A percentile compares a stretch with the other conserved stretches of the same genome.
phyloP scores from a whole-genome alignment of 257 asterid species.

The Lycium ferocissimum region DNA sequence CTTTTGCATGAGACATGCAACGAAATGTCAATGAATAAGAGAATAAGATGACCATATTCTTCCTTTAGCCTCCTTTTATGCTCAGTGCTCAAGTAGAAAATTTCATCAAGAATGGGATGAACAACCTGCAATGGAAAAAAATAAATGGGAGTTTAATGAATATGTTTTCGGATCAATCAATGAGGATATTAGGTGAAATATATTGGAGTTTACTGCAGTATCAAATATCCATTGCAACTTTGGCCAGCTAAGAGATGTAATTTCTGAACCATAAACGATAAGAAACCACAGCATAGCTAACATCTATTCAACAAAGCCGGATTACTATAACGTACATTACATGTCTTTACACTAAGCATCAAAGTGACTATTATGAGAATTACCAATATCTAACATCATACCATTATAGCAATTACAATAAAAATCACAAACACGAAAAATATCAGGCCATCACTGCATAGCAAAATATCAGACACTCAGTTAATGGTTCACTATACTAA shows the following conservation, averaged over 20 bases:
- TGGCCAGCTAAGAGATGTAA: background rate
- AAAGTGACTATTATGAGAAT: background rate
- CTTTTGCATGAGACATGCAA: background rate
- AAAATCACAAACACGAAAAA: background rate
- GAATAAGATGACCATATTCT: constrained; percentile 48
- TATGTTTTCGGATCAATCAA: background rate
- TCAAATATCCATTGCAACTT: background rate
- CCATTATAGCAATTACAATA: constrained; percentile 9
- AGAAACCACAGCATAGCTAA: background rate
- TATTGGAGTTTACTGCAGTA: background rate
- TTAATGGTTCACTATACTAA: background rate
- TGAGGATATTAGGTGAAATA: background rate
- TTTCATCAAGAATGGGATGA: constrained; percentile 83
- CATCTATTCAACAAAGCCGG: background rate
- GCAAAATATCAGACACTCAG: constrained; percentile 1
- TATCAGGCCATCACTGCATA: background rate
- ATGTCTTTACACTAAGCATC: background rate
- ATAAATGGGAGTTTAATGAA: background rate
- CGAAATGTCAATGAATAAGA: constrained; percentile 11
- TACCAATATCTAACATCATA: constrained; percentile 15
- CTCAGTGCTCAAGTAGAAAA: constrained; percentile 72
- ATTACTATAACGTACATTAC: background rate
- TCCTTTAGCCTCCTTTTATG: constrained; percentile 55
- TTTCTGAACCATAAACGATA: background rate
- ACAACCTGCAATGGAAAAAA: constrained; percentile 47